A percentile compares a stretch with the other conserved stretches of the same genome.
Conservation (phyloP, 148 eudicot species). For the Vaccinium vitisidaea region DNA sequence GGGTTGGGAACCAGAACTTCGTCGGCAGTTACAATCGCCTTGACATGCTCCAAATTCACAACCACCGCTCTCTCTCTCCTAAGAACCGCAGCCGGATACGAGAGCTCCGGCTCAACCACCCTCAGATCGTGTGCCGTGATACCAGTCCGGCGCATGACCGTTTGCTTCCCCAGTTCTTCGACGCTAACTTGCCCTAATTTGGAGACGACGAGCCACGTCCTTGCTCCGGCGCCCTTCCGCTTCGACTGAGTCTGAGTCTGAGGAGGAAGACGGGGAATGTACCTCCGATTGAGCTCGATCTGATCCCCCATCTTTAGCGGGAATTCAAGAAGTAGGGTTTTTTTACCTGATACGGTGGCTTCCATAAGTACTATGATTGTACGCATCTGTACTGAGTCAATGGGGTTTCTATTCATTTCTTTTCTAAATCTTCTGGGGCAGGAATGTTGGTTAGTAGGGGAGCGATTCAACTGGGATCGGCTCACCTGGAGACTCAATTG, state of each 20-base stretch:
- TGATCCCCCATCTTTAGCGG: background rate
- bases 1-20: constrained; percentile 6
- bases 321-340: background rate
- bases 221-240: background rate
- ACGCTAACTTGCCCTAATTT: background rate
- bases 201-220: constrained; percentile 5
- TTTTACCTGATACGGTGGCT: too few species aligned
- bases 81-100: background rate
- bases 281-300: background rate
- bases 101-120: background rate
- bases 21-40: background rate
- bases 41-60: constrained; percentile 11
- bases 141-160: background rate
- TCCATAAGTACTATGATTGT: too few species aligned
- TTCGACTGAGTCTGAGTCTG: background rate
- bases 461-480: too few species aligned
- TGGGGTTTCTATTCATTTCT: too few species aligned
- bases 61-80: background rate
- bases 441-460: too few species aligned
- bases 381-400: too few species aligned
- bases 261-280: background rate
- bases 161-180: background rate
- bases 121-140: background rate
- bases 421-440: too few species aligned
- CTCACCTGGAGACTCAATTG: too few species aligned